Percentiles rank a stretch among this genome's conserved stretches.
phyloP scores from a whole-genome alignment of 352 stramenopile genomes.

The Phytophthora kernoviae region DNA sequence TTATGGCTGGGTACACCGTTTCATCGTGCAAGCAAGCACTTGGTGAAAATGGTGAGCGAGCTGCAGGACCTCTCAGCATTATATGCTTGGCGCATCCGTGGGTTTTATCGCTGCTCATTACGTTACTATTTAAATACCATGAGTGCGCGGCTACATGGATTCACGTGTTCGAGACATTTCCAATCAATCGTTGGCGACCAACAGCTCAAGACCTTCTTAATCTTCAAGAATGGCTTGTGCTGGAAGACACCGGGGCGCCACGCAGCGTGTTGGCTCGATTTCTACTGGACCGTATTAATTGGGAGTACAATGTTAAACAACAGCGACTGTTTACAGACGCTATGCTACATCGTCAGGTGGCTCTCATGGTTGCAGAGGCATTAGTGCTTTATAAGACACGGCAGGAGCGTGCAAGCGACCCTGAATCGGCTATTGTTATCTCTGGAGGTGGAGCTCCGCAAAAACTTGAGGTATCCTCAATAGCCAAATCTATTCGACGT shows the following conservation, averaged over 20 bases:
- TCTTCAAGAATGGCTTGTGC: conserved; percentile 81
- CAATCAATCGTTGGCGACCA: conserved; percentile 83
- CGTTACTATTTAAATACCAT: conserved; percentile 78
- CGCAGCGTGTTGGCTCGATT: conserved; percentile 74
- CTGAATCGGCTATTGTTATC: conserved; percentile 41
- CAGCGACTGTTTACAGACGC: conserved; percentile 67
- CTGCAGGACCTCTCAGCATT: conserved; percentile 56
- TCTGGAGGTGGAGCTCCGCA: conserved; percentile 54
- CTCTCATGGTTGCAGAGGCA: conserved; percentile 77
- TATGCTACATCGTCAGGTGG: conserved; percentile 79
- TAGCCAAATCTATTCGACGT: conserved; percentile 78
- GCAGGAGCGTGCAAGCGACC: conserved; percentile 43
- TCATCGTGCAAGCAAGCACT: conserved; percentile 47
- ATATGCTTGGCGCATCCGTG: conserved; percentile 68
- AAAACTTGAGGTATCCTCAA: conserved; percentile 56
- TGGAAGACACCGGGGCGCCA: conserved; percentile 70
- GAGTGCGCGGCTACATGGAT: conserved; percentile 82
- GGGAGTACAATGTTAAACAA: conserved; percentile 77
- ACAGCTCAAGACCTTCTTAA: conserved; percentile 65
- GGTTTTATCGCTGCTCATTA: conserved; percentile 67
- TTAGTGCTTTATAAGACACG: conserved; percentile 71
- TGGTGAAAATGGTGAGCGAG: conserved; percentile 54
- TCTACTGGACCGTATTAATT: conserved; percentile 85
- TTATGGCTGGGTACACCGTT: conserved; percentile 66
- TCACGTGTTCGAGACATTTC: conserved; percentile 85